Conservation (phyloP, 208 protist genomes). For the Crithidia expoeki region DNA sequence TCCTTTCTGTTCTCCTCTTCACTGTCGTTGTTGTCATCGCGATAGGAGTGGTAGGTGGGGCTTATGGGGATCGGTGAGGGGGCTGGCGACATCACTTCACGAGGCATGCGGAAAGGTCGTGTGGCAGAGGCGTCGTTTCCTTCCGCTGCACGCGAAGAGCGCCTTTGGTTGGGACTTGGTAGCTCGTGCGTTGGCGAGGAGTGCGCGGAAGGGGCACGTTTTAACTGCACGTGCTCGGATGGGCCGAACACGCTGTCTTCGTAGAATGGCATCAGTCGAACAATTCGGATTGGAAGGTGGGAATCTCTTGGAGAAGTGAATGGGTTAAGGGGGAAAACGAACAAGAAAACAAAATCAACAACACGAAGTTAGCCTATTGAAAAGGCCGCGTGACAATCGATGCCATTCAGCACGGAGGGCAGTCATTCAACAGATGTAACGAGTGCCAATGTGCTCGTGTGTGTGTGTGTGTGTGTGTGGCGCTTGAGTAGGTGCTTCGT, state of each 20-base stretch:
- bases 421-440: too few species aligned
- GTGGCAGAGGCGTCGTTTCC: slow-evolving; percentile 4
- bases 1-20: neutral
- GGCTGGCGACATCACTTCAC: slow-evolving; percentile 20
- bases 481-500: too few species aligned
- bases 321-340: neutral
- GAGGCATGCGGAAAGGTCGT: slow-evolving; percentile 14
- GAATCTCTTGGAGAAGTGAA: neutral
- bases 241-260: slow-evolving; percentile 14
- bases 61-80: slow-evolving; percentile 21
- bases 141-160: neutral
- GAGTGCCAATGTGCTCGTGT: too few species aligned
- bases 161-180: neutral
- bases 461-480: too few species aligned
- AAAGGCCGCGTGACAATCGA: too few species aligned
- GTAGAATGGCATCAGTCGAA: slow-evolving; percentile 7
- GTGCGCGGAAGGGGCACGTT: neutral
- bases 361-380: too few species aligned
- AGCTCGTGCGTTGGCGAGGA: neutral
- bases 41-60: slow-evolving; percentile 21
- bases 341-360: slow-evolving; percentile 28
- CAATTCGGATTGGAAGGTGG: too few species aligned
- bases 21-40: slow-evolving; percentile 14
- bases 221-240: slow-evolving; percentile 12
- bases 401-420: too few species aligned